These are phyloP conservation scores for Pseudocercospora fuligena DNA, from an alignment of 2,329 filamentous ascomycete species.

Conservation along the genomic window DNA sequence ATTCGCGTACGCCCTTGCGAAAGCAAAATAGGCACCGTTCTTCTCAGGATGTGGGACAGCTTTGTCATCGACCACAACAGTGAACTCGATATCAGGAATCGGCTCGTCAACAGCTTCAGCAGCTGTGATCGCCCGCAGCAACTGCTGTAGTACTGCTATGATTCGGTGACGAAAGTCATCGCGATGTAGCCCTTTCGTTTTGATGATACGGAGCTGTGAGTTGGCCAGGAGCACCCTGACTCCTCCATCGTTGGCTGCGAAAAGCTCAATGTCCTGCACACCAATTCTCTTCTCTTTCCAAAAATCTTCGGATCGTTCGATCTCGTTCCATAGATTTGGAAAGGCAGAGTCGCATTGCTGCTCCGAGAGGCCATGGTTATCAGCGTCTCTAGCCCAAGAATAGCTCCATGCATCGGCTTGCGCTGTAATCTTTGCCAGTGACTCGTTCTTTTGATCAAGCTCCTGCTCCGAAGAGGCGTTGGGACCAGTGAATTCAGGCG, in stretches of 20 bases:
- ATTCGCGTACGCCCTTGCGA: conserved; percentile 24
- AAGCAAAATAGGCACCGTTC: conserved; percentile 22
- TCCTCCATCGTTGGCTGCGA: conserved; percentile 47
- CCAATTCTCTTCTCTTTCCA: conserved; percentile 21
- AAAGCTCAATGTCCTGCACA: conserved; percentile 22
- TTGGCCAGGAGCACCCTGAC: conserved; percentile 27
- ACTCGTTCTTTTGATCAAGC: neutral
- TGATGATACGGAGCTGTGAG: conserved; percentile 30
- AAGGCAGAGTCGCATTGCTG: conserved; percentile 41
- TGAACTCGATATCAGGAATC: conserved; percentile 30
- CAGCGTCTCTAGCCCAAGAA: conserved; percentile 32
- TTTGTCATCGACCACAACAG: conserved; percentile 29
- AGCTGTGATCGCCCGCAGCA: conserved; percentile 26
- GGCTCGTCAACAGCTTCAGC: conserved; percentile 26
- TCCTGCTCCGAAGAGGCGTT: neutral
- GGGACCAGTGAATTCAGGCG: conserved; percentile 2
- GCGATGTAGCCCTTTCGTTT: conserved; percentile 30
- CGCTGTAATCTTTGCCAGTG: neutral
- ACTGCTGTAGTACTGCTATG: conserved; percentile 39
- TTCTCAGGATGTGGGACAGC: conserved; percentile 19
- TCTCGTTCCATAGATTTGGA: conserved; percentile 39
- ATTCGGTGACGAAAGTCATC: conserved; percentile 33
- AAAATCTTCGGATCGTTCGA: conserved; percentile 36
- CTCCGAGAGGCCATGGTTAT: conserved; percentile 36
- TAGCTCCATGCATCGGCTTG: conserved; percentile 25